Base-by-base conservation (phyloP, 148 eudicot genomes). In the Beta vulgaris region DNA sequence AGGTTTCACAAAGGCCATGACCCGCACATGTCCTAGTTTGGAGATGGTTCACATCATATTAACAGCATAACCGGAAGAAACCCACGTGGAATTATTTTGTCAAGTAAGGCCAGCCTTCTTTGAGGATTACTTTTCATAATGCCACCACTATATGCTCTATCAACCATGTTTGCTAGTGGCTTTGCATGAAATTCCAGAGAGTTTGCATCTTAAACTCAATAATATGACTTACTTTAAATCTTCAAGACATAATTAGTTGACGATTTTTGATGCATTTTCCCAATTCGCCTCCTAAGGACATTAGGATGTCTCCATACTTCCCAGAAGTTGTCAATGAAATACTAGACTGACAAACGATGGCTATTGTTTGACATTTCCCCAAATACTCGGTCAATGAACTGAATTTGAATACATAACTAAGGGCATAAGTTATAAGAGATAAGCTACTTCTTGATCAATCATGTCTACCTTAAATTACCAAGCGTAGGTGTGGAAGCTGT, bases 361-460 rank as follows among this genome's bases (percentile, higher is more conserved):
- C 92, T 55, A 85, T 85, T 93, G 88, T 88, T 65, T 81, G 88
- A 66, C 88, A 88, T 75, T 89, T 88, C 48, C 97, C 93, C 42
- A 91, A 70, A 78, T 84, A 89, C 35, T 81, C 82, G 2, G 91
- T 77, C 39, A 91, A 76, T 68, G 83, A 82, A 71, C 97, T 91
- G 84, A 76, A 72, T 35, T 48, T 36, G 21, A 66, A 76, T 26
- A 73, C 57, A n/a, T n/a, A n/a, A 42, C 54, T n/a, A n/a, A n/a
- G n/a, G n/a, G n/a, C n/a, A n/a, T n/a, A n/a, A n/a, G n/a, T n/a
- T n/a, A n/a, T n/a, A n/a, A n/a, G n/a, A n/a, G n/a, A n/a, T n/a
- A n/a, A n/a, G n/a, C n/a, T n/a, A n/a, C n/a, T n/a, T n/a, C n/a
- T n/a, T n/a, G n/a, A n/a, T n/a, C n/a, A n/a, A n/a, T n/a, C n/a